Evolutionary conservation across 2,329 filamentous ascomycete genomes (phyloP), one percentile per base, ranked within the genome.

Genomic region (Emmonsiellopsis sp.): DNA sequence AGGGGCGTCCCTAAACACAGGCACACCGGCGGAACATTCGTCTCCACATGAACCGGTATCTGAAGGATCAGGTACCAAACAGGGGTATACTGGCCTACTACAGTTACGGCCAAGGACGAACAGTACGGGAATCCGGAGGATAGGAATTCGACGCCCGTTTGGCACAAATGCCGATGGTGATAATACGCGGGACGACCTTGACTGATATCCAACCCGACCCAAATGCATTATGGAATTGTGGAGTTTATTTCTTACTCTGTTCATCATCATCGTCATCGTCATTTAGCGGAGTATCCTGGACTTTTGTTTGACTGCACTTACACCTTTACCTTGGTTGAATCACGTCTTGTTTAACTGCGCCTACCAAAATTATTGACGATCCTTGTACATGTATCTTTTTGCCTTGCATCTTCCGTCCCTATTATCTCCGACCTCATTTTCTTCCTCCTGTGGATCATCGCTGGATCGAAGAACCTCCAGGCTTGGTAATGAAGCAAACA

Each of bases 81-180:
- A 63, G 14, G 68, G 67, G 43, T 57, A 65, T 11, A 72, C 69
- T 2, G 63, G 67, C 33, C 68, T 72, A 45, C 62, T 69, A 52
- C 67, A 68, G 47, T 60, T 64, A 31, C 66, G 68, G 31, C 54
- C 67, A 34, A 62, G 69, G 53, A 66, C 68, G 32, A 70, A 71
- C 45, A 71, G 68, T 50, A 53, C 70, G 13, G 66, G 68, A 2
- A 61, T 65, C 14, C 65, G 68, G 36, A 61, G 63, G 55, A 63
- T 71, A 39, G 66, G 65, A 27, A 59, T 70, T 21, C 60, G 68
- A 42, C 43, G 51, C 11, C 33, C 33, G 9, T 39, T 31, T 8
- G 9, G 8, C 13, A 11, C 27, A n/a, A 33, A 14, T 11, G 14
- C 50, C 42, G 50, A 52, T 39, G 42, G 42, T 39, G 40, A 34